Percentiles rank a stretch among this genome's conserved stretches.
Evolutionary conservation across 106 monocot species (phyloP).

Genomic region (Platanthera guangdongensis): DNA sequence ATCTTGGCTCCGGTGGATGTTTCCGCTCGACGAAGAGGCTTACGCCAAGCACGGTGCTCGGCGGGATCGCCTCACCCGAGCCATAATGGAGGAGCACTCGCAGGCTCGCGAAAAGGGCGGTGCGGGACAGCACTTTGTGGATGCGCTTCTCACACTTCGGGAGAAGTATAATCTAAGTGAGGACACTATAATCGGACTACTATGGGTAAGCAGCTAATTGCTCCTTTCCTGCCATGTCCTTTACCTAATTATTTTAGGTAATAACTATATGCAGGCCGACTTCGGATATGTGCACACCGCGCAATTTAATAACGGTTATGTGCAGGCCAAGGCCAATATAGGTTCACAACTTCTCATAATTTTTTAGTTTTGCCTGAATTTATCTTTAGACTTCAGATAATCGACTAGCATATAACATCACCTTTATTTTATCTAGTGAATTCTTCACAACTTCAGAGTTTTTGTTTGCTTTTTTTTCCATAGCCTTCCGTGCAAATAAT

Average conservation of each 20-base stretch:
- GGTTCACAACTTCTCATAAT: too few relatives aligned
- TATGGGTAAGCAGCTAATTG: constrained; percentile 40
- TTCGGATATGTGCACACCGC: too few relatives aligned
- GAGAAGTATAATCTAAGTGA: constrained; percentile 76
- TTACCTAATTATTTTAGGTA: background rate
- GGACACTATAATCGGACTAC: constrained; percentile 67
- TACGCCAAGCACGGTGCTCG: constrained; percentile 46
- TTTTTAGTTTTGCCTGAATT: too few relatives aligned
- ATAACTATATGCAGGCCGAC: too few relatives aligned
- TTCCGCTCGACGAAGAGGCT: constrained; percentile 64
- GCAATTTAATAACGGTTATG: too few relatives aligned
- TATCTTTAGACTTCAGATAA: too few relatives aligned
- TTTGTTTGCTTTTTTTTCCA: background rate
- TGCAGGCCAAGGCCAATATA: too few relatives aligned
- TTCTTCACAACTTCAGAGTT: too few relatives aligned
- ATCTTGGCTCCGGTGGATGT: constrained; percentile 66
- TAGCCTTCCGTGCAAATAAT: background rate
- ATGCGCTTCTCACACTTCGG: constrained; percentile 57
- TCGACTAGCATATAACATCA: too few relatives aligned
- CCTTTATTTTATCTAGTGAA: too few relatives aligned
- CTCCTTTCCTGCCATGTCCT: background rate
- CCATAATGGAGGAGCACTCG: constrained; percentile 80
- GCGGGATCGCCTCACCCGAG: constrained; percentile 53
- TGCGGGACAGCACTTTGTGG: constrained; percentile 71
- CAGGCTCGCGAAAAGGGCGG: constrained; percentile 37